These are phyloP conservation scores for Euphorbia tirucalli DNA, from an alignment of 345 rosid species.

Conservation along the genomic window DNA sequence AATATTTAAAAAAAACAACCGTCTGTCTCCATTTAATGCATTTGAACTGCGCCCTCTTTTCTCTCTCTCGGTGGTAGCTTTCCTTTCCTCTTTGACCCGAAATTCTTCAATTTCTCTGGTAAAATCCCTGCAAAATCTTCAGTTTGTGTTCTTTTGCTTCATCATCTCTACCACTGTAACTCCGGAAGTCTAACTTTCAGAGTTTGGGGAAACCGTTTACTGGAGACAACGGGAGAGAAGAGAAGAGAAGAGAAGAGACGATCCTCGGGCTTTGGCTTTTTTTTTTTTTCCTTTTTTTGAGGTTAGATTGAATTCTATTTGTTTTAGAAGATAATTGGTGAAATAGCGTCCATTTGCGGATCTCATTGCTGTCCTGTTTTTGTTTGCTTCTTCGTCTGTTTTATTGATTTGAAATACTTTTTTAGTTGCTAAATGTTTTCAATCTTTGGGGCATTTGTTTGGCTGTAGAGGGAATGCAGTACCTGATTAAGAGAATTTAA, in stretches of 20 bases:
- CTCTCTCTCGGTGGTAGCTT: not conserved
- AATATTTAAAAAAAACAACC: not conserved
- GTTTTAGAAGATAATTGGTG: not conserved
- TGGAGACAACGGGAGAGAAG: too few relatives aligned
- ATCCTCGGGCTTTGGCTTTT: conserved; percentile 5
- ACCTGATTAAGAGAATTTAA: not conserved
- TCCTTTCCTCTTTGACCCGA: conserved; percentile 11
- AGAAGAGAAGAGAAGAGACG: not conserved
- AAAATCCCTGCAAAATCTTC: conserved; percentile 11
- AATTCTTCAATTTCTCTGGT: not conserved
- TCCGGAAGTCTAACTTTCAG: not conserved
- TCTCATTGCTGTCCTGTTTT: too few relatives aligned
- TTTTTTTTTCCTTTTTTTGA: not conserved
- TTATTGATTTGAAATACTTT: too few relatives aligned
- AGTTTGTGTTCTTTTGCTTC: not conserved
- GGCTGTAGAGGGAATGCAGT: conserved; percentile 12
- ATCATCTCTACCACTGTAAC: not conserved
- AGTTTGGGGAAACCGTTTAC: too few relatives aligned
- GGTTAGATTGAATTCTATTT: not conserved
- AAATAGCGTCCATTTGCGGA: too few relatives aligned
- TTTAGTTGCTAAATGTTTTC: conserved; percentile 2
- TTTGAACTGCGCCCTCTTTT: conserved; percentile 29
- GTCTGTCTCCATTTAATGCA: conserved; percentile 43
- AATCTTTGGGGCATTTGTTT: not conserved
- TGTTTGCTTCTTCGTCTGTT: too few relatives aligned